Conservation (phyloP, 2,329 filamentous ascomycete species). For the Fusarium sp. region DNA sequence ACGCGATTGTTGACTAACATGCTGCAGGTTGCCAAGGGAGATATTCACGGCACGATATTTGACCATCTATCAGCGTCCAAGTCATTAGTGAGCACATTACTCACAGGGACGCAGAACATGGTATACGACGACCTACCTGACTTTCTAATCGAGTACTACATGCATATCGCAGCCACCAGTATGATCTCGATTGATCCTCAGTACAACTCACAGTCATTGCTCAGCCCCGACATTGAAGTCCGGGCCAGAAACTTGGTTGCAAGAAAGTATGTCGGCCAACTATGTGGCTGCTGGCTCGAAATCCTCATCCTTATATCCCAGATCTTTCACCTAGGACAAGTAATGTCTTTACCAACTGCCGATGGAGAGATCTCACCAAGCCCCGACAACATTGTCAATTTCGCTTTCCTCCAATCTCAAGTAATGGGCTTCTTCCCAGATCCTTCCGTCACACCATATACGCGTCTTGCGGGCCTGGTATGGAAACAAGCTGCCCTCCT, state of each 20-base stretch:
- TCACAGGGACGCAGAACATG: conserved; percentile 45
- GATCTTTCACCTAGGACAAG: conserved; percentile 55
- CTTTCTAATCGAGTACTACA: conserved; percentile 59
- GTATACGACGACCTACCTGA: conserved; percentile 51
- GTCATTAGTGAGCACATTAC: conserved; percentile 51
- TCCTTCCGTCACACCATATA: conserved; percentile 47
- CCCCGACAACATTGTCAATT: conserved; percentile 55
- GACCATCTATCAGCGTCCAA: conserved; percentile 57
- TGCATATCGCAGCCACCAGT: conserved; percentile 57
- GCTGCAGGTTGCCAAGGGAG: conserved; percentile 51
- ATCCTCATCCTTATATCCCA: conserved; percentile 50
- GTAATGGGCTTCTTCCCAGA: conserved; percentile 53
- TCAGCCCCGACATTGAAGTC: conserved; percentile 45
- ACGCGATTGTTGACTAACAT: conserved; percentile 8
- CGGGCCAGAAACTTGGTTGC: conserved; percentile 43
- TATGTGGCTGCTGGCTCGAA: conserved; percentile 53
- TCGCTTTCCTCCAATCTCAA: conserved; percentile 53
- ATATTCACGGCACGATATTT: conserved; percentile 56
- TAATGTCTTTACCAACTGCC: conserved; percentile 47
- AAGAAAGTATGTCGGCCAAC: conserved; percentile 48
- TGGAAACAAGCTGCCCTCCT: conserved; percentile 57
- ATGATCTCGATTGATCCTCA: conserved; percentile 55
- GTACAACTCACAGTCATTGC: conserved; percentile 43
- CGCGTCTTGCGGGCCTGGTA: conserved; percentile 52
- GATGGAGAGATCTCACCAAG: conserved; percentile 44